Conservation (phyloP, 164 flowering plant species). For the Santalum album region DNA sequence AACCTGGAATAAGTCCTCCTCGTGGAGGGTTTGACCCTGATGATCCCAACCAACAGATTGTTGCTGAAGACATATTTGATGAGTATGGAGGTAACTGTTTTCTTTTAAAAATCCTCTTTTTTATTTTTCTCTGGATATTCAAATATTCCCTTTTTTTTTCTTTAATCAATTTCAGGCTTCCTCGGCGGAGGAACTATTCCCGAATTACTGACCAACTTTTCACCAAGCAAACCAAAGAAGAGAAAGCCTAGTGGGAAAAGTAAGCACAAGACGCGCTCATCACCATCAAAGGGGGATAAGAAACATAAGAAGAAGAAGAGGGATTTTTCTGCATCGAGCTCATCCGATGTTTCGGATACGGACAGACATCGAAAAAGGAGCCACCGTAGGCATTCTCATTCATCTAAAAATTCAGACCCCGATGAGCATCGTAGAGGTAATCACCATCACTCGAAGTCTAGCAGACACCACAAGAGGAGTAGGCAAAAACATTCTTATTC, state of each 20-base stretch:
- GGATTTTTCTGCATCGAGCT: constrained; percentile 17
- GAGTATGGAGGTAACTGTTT: constrained; percentile 80
- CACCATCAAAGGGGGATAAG: constrained; percentile 16
- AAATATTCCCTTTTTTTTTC: neutral
- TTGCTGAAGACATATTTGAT: constrained; percentile 95
- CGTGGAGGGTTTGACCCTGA: constrained; percentile 89
- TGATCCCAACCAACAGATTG: constrained; percentile 97
- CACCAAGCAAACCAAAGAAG: constrained; percentile 34
- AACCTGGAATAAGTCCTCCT: constrained; percentile 93
- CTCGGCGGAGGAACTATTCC: constrained; percentile 57
- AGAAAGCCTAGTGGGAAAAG: constrained; percentile 38
- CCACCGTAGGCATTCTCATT: neutral
- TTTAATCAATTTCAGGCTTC: constrained; percentile 45
- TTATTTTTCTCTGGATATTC: neutral
- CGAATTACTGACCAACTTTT: constrained; percentile 53
- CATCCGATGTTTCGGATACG: constrained; percentile 15
- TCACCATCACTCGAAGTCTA: too few species aligned
- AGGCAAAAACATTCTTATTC: constrained; percentile 3
- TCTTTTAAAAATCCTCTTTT: neutral
- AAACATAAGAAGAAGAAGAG: constrained; percentile 20
- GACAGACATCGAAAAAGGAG: neutral
- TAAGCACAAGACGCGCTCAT: constrained; percentile 36
- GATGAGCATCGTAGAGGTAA: constrained; percentile 5
- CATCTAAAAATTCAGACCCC: constrained; percentile 19
- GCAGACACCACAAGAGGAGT: constrained; percentile 6